Base-by-base conservation (phyloP, 177 flowering plant species). In the Vitis hybrid region DNA sequence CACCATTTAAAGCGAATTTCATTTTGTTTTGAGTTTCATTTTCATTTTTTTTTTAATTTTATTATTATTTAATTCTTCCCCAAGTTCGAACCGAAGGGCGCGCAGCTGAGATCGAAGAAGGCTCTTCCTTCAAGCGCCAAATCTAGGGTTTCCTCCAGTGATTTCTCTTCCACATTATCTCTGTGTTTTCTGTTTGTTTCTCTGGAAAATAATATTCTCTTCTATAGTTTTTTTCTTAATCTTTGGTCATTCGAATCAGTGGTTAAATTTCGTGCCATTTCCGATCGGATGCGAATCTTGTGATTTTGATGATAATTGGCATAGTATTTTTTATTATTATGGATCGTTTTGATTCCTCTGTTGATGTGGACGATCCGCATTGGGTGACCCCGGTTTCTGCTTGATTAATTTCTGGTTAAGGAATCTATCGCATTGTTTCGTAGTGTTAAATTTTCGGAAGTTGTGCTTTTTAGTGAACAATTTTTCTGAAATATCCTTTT, bases 81-180 rank as follows among this genome's bases (percentile, higher is more conserved):
- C 18, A 12, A 3, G 32, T 60, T 60, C 49, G 69, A 68, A 69
- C 60, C 65, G 45, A 49, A 57, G 32, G 67, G 72, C 77, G 77
- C 59, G 72, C 69, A 55, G 69, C 64, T 68, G 71, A 62, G 64
- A 68, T 68, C 64, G 50, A 12, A 57, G 50, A 12, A 57, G 51
- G 2, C 52, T 65, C 59, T n/a, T 19, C 66, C 54, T 48, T 8
- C 32, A 30, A 40, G 48, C 48, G 48, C 48, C 48, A 40, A 30
- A 30, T 8, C 48, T 0, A 5, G 48, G 7, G 9, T 5, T 40
- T 40, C 48, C 40, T 12, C 32, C 19, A 21, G 52, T 57, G 5
- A 14, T 7, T 67, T 45, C 34, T 45, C n/a, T 23, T 55, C 55
- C 10, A n/a, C 56, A 64, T n/a, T n/a, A n/a, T 49, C 45, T 40